Conservation (phyloP, 352 stramenopile species). For the Phytophthora multivora region DNA sequence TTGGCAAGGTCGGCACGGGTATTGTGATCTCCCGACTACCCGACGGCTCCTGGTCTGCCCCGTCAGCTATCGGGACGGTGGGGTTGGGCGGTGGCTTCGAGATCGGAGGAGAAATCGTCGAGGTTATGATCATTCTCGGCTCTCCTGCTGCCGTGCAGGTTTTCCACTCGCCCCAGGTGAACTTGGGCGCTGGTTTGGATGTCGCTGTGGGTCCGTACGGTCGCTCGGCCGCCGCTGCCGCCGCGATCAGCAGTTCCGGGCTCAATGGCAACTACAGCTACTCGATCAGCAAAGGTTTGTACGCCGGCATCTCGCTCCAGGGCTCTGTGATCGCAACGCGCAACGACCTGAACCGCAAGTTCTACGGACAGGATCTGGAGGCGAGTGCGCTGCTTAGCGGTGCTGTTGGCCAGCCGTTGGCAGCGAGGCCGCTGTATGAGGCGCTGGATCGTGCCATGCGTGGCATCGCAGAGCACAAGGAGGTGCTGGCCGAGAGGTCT, state of each 20-base stretch:
- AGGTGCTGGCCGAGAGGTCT: constrained; percentile 36
- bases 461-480: constrained; percentile 45
- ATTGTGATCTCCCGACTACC: constrained; percentile 81
- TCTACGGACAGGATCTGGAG: constrained; percentile 85
- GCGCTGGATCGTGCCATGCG: constrained; percentile 53
- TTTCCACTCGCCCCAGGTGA: constrained; percentile 81
- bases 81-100: constrained; percentile 82
- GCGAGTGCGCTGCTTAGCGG: constrained; percentile 52
- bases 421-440: constrained; percentile 64
- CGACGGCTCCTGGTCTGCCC: constrained; percentile 84
- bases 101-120: constrained; percentile 88
- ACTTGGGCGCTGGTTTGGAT: constrained; percentile 88
- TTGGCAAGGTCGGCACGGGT: constrained; percentile 65
- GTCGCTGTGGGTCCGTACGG: constrained; percentile 87
- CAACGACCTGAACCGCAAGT: constrained; percentile 90
- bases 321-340: constrained; percentile 87
- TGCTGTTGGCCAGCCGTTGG: constrained; percentile 40
- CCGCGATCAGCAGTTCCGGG: constrained; percentile 47
- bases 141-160: constrained; percentile 85
- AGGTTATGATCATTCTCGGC: constrained; percentile 93
- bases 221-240: constrained; percentile 65
- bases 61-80: constrained; percentile 87
- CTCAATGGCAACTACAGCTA: constrained; percentile 92
- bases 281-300: constrained; percentile 89
- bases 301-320: constrained; percentile 89